These are phyloP conservation scores for Carex cristatella DNA, from an alignment of 176 grass and related monocot species.

Conservation along the genomic window DNA sequence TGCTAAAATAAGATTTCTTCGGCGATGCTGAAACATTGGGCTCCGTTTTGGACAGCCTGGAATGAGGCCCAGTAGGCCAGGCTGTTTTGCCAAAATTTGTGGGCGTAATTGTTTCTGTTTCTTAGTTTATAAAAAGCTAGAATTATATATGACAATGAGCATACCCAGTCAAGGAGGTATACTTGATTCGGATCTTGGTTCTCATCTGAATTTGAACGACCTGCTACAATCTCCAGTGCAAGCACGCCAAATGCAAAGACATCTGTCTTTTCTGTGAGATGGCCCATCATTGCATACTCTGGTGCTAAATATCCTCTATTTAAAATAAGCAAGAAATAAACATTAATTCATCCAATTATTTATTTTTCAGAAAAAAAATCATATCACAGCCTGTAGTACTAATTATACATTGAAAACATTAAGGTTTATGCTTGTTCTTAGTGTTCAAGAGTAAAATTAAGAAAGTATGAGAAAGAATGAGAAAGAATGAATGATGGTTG, in stretches of 20 bases:
- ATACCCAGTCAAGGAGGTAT: conserved; percentile 43
- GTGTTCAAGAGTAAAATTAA: not conserved
- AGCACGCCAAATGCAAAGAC: conserved; percentile 52
- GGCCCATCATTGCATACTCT: conserved; percentile 77
- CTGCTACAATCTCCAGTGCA: conserved; percentile 25
- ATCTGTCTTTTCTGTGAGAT: conserved; percentile 70
- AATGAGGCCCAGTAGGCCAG: not conserved
- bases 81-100: not conserved
- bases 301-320: conserved; percentile 46
- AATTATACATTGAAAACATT: not conserved
- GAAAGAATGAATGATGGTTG: not conserved
- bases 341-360: not conserved
- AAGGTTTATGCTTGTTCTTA: not conserved
- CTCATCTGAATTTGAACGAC: conserved; percentile 28
- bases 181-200: conserved; percentile 5
- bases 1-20: not conserved
- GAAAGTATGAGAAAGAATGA: not conserved
- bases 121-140: not conserved
- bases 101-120: not conserved
- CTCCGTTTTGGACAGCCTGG: not conserved
- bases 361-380: not conserved
- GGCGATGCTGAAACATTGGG: not conserved
- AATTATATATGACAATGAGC: not conserved
- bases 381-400: not conserved
- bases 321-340: not conserved